Percentiles rank a stretch among this genome's conserved stretches.
Evolutionary conservation across 768 basidiomycete species (phyloP).

Genomic region (Cubamyces sp.): DNA sequence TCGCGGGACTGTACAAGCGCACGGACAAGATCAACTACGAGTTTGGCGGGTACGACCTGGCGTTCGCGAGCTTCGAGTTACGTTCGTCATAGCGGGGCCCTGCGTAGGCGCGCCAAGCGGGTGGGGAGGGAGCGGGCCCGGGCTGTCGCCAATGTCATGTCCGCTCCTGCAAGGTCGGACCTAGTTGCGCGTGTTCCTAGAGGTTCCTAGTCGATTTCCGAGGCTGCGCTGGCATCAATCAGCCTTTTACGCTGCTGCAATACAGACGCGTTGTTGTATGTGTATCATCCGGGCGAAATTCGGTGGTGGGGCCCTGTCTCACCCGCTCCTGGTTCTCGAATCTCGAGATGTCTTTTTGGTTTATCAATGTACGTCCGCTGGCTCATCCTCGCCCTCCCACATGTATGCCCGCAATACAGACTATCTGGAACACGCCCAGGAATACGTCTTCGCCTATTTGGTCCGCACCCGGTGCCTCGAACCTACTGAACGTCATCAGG

Average conservation of each 20-base stretch:
- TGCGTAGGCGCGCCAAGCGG: too few relatives aligned
- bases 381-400: too few relatives aligned
- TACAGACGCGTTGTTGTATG: conserved; percentile 10
- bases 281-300: conserved; percentile 18
- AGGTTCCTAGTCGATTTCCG: conserved; percentile 12
- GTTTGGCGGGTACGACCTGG: conserved; percentile 89
- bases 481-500: not conserved
- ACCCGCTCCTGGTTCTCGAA: not conserved
- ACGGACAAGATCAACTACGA: conserved; percentile 99
- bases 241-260: conserved; percentile 8
- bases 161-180: not conserved
- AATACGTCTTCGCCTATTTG: not conserved
- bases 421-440: conserved; percentile 8
- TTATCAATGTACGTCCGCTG: too few relatives aligned
- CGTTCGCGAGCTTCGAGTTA: conserved; percentile 85
- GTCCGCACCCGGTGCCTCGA: conserved; percentile 1
- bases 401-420: not conserved
- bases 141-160: too few relatives aligned
- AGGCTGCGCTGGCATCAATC: conserved; percentile 5
- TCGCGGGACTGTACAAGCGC: conserved; percentile 60
- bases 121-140: too few relatives aligned
- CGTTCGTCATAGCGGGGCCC: conserved; percentile 27
- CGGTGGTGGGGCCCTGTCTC: conserved; percentile 14
- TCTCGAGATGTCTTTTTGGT: not conserved
- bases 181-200: not conserved